Evolutionary conservation across 805 yeast species (phyloP).

Genomic region (Schwanniomyces yamadae): DNA sequence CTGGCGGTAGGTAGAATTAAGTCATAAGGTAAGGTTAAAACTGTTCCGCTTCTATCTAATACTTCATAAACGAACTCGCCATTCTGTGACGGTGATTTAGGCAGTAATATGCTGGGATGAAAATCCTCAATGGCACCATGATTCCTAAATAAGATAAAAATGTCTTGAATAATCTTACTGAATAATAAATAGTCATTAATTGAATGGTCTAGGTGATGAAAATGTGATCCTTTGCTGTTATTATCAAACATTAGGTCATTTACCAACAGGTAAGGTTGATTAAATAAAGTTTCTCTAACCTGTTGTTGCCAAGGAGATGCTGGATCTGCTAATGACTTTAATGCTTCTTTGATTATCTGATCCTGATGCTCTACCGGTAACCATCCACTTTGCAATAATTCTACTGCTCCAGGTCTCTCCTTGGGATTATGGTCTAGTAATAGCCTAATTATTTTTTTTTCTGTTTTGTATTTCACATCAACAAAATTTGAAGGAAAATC

Average conservation of each 20-base stretch:
- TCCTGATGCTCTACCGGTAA: constrained; percentile 90
- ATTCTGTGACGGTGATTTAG: constrained; percentile 68
- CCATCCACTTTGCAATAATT: constrained; percentile 73
- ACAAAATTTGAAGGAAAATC: constrained; percentile 73
- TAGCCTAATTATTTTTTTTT: constrained; percentile 63
- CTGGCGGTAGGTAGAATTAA: constrained; percentile 89
- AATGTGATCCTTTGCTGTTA: constrained; percentile 23
- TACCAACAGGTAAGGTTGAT: constrained; percentile 82
- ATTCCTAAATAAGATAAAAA: constrained; percentile 60
- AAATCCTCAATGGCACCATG: constrained; percentile 89
- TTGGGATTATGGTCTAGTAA: constrained; percentile 78
- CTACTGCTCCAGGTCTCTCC: constrained; percentile 76
- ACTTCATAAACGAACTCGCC: constrained; percentile 73
- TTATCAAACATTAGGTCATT: constrained; percentile 81
- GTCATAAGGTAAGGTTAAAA: constrained; percentile 86
- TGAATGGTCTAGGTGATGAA: constrained; percentile 23
- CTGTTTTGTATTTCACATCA: constrained; percentile 49
- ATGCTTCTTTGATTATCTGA: constrained; percentile 82
- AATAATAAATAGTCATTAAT: constrained; percentile 54
- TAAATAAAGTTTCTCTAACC: constrained; percentile 81
- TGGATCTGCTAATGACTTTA: constrained; percentile 82
- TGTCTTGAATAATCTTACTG: constrained; percentile 56
- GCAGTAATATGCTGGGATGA: constrained; percentile 66
- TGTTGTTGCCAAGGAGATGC: constrained; percentile 94
- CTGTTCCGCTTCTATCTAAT: constrained; percentile 82